Percentiles rank a stretch among this genome's conserved stretches.
phyloP scores from a whole-genome alignment of 1,139 yeast genomes.

The Taphrina pruni region DNA sequence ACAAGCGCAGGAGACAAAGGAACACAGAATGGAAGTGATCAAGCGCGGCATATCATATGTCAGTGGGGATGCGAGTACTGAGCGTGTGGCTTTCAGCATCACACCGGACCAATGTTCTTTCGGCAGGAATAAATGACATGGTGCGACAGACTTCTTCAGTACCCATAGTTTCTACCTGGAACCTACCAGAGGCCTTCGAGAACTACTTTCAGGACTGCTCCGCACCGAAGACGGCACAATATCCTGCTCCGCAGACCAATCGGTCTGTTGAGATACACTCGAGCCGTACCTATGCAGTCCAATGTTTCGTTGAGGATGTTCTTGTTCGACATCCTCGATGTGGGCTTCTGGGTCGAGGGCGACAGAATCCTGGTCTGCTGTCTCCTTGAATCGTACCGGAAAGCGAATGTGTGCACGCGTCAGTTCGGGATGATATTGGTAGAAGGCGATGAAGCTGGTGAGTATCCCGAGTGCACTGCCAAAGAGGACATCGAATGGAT shows the following conservation, averaged over 20 bases:
- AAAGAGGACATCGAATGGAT: conserved; percentile 38
- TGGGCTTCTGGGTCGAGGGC: not conserved
- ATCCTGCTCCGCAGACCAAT: conserved; percentile 9
- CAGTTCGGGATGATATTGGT: conserved; percentile 13
- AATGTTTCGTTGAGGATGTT: not conserved
- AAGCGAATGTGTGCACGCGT: conserved; percentile 9
- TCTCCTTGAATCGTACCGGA: not conserved
- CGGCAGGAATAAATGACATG: not conserved
- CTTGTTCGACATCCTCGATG: not conserved
- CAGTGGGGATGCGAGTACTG: conserved; percentile 1
- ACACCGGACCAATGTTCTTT: conserved; percentile 3
- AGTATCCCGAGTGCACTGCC: conserved; percentile 20
- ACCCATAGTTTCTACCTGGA: not conserved
- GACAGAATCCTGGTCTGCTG: not conserved
- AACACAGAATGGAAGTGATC: conserved; percentile 24
- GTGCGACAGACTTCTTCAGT: not conserved
- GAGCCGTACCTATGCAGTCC: not conserved
- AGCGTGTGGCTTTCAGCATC: conserved; percentile 14
- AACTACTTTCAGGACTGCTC: not conserved
- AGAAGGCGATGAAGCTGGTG: conserved; percentile 16
- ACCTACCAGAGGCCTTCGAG: not conserved
- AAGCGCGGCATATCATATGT: conserved; percentile 22
- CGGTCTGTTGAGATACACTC: not conserved
- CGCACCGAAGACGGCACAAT: not conserved
- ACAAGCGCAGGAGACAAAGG: conserved; percentile 27